phyloP scores from a whole-genome alignment of 208 protist genomes.

The Borovskyia barvae region DNA sequence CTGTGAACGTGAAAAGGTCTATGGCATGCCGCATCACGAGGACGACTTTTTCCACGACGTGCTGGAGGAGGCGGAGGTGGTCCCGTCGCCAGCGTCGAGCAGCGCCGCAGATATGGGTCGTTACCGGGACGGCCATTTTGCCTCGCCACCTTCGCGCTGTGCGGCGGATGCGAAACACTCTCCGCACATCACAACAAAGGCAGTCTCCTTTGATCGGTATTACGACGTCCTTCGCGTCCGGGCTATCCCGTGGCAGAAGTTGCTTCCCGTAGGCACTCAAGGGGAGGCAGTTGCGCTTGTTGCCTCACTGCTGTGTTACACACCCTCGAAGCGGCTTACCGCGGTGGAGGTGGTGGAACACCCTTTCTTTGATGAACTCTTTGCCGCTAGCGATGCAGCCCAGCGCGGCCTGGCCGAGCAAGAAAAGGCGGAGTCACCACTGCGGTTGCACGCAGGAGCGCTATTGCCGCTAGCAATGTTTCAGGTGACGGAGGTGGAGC shows the following conservation, averaged over 20 bases:
- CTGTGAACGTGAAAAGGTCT: no score
- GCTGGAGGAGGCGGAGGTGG: slow-evolving; percentile 8
- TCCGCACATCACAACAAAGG: not conserved
- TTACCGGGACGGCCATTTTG: no score
- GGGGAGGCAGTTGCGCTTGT: slow-evolving; percentile 96
- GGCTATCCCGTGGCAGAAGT: slow-evolving; percentile 93
- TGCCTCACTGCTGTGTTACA: slow-evolving; percentile 94
- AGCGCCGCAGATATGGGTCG: no score
- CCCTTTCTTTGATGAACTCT: slow-evolving; percentile 96
- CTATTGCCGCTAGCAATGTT: slow-evolving; percentile 71
- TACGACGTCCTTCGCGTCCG: slow-evolving; percentile 97
- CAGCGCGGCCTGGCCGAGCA: not conserved
- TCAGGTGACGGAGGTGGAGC: slow-evolving; percentile 48
- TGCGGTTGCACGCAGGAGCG: slow-evolving; percentile 45
- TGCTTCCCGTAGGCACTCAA: slow-evolving; percentile 77
- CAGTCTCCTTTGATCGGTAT: slow-evolving; percentile 33
- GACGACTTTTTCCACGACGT: slow-evolving; percentile 10
- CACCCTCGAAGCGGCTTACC: slow-evolving; percentile 95
- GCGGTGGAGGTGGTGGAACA: slow-evolving; percentile 97
- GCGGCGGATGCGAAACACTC: no score
- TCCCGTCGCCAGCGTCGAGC: no score
- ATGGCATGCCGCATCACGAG: no score
- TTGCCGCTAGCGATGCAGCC: slow-evolving; percentile 34
- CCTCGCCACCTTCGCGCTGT: no score
- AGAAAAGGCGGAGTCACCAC: not conserved